Conservation (phyloP, 2,329 filamentous ascomycete genomes). For the Grosmannia huntii region DNA sequence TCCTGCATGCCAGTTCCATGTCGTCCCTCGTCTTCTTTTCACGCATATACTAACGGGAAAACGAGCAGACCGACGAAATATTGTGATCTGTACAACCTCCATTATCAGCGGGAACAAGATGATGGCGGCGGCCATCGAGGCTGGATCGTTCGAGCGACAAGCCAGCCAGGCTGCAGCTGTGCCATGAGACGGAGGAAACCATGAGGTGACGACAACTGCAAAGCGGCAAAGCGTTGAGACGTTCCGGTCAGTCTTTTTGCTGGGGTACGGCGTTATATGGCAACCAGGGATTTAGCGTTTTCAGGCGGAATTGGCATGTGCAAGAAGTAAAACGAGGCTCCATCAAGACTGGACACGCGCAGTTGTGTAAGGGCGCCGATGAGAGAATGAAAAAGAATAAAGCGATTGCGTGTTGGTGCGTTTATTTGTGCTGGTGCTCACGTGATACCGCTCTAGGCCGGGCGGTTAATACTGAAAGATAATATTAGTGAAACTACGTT, state of each 20-base stretch:
- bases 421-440: neutral
- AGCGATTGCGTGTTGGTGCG: neutral
- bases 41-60: neutral
- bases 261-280: neutral
- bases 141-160: slow-evolving; percentile 43
- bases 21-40: neutral
- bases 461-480: neutral
- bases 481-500: neutral
- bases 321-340: neutral
- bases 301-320: neutral
- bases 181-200: neutral
- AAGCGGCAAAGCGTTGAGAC: neutral
- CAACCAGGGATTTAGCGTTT: neutral
- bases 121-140: slow-evolving; percentile 76
- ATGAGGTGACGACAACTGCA: neutral
- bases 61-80: slow-evolving; percentile 36
- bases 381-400: neutral
- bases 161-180: slow-evolving; percentile 6
- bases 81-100: slow-evolving; percentile 86
- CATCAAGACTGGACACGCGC: neutral
- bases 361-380: neutral
- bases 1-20: neutral
- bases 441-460: neutral
- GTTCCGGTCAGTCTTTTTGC: neutral
- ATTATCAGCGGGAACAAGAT: slow-evolving; percentile 82